phyloP scores from a whole-genome alignment of 2,329 filamentous ascomycete species.

The Plectosphaerella plurivora region DNA sequence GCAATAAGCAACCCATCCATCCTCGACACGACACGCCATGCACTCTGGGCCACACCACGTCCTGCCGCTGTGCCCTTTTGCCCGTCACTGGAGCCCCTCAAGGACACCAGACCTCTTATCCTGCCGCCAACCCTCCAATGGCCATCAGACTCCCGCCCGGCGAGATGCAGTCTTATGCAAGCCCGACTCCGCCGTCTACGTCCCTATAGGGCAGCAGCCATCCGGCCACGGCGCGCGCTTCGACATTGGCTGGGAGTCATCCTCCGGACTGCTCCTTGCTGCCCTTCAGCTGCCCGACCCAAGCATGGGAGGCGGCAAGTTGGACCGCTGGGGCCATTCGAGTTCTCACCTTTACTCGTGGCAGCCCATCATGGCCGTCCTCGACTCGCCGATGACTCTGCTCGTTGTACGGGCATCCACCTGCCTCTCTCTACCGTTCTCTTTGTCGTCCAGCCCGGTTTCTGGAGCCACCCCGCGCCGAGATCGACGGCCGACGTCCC shows the following conservation, averaged over 20 bases:
- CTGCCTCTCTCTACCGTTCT: background rate
- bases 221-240: slow-evolving; percentile 5
- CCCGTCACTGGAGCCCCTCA: slow-evolving; percentile 2
- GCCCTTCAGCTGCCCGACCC: no score
- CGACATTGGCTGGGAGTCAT: slow-evolving; percentile 18
- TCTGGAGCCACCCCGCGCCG: background rate
- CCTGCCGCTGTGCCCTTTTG: no score
- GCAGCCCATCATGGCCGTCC: background rate
- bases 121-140: slow-evolving; percentile 11
- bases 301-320: no score
- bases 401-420: background rate
- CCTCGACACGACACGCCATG: slow-evolving; percentile 1
- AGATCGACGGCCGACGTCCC: background rate
- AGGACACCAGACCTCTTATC: slow-evolving; percentile 3
- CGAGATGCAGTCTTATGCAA: slow-evolving; percentile 20
- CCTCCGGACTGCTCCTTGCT: slow-evolving; percentile 1
- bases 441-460: no score
- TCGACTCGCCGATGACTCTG: background rate
- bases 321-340: background rate
- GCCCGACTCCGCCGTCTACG: slow-evolving; percentile 7
- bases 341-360: background rate
- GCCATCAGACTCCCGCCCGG: slow-evolving; percentile 16
- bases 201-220: slow-evolving; percentile 17
- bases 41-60: slow-evolving; percentile 7
- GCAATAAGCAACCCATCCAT: no score